phyloP scores from a whole-genome alignment of 1,284 basidiomycete species.

The Hymenochaete sp. region DNA sequence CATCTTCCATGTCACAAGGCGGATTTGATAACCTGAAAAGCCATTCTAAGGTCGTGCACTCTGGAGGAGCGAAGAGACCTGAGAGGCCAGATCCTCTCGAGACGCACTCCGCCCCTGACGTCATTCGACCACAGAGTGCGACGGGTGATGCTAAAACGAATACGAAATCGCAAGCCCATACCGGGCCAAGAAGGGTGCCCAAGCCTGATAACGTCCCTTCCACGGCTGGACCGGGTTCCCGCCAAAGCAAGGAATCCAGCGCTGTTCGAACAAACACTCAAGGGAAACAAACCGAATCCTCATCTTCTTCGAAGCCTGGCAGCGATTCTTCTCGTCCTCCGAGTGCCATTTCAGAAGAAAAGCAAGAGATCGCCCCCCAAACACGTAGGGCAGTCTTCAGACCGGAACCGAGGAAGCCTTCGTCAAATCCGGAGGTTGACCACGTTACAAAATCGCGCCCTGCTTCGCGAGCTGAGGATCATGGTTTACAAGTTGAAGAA shows the following conservation, averaged over 20 bases:
- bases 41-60: too few relatives aligned
- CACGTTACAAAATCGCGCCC: too few relatives aligned
- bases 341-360: background rate
- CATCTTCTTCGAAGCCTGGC: background rate
- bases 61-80: conserved; percentile 8
- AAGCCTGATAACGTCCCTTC: background rate
- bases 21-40: too few relatives aligned
- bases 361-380: background rate
- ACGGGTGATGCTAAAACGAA: background rate
- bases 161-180: background rate
- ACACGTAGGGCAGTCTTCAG: background rate
- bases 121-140: background rate
- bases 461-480: too few relatives aligned
- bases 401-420: background rate
- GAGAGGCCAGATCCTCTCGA: background rate
- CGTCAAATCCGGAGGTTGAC: too few relatives aligned
- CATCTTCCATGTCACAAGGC: background rate
- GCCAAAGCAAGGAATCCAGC: background rate
- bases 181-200: conserved; percentile 2
- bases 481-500: too few relatives aligned
- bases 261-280: background rate
- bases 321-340: background rate
- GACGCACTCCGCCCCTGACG: background rate
- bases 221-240: background rate
- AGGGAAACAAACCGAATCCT: background rate